Base-by-base conservation (phyloP, 23 red algal genomes). In the Gracilaria vermiculophylla region DNA sequence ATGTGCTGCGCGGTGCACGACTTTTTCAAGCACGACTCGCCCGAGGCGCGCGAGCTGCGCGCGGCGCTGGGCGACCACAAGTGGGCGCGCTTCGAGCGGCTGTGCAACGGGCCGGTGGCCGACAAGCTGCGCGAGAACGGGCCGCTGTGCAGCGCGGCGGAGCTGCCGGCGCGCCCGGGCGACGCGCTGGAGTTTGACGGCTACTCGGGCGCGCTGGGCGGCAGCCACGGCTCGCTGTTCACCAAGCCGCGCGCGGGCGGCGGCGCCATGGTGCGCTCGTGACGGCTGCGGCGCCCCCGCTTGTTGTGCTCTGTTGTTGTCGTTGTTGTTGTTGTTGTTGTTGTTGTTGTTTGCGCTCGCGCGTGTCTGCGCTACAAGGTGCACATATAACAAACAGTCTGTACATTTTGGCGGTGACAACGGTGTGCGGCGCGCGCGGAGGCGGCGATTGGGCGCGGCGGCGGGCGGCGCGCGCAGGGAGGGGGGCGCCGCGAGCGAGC, bases 61-160 rank as follows among this genome's bases (percentile, higher is more conserved):
- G 41, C 55, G 45, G 74, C 72, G 28, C 71, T 91, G 55, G 87
- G 87, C 25, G 45, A 50, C 47, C 56, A 52, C 1, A 80, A 70
- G 55, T 51, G 70, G 27, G 76, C 64, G 7, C 70, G 37, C 20
- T 91, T 91, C 27, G 78, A 33, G 4, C 33, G 53, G 27, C 50
- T 91, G 29, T 78, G 73, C 20, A 74, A 91, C 21, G 87, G 87
- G 36, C 87, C 87, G 13, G 87, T 91, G 4, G 84, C 84, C 16
- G 84, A 88, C 0, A 88, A 76, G 49, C n/a, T 88, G 47, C 64
- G 49, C n/a, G 69, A 88, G 66, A 88, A 88, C 32, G 84, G 84
- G n/a, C 84, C 84, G 25, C 72, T 88, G 20, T 76, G 72, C 27
- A 69, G 84, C 39, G 21, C 84, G 19, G 52, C 39, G 31, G 84